phyloP scores from a whole-genome alignment of 2,329 filamentous ascomycete genomes.

The Botrytis hyacinthi region DNA sequence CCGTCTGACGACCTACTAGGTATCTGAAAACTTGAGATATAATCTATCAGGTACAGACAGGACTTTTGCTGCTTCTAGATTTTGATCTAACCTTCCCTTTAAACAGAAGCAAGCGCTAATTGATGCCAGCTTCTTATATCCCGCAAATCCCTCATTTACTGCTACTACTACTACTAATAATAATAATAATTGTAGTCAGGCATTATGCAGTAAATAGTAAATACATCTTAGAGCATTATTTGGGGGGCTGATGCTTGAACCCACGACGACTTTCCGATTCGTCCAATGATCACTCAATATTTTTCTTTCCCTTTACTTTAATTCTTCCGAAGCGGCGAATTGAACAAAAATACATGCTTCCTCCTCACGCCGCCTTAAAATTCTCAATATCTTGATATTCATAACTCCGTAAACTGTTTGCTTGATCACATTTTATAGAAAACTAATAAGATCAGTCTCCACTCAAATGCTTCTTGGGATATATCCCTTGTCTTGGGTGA shows the following conservation, averaged over 20 bases:
- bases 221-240: background rate
- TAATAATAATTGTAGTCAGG: background rate
- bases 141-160: background rate
- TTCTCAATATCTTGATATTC: background rate
- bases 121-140: background rate
- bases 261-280: background rate
- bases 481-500: background rate
- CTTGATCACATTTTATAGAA: constrained; percentile 7
- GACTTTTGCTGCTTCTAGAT: background rate
- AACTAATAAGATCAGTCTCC: background rate
- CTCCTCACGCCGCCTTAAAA: constrained; percentile 15
- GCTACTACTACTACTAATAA: background rate
- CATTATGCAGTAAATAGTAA: background rate
- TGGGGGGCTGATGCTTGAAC: background rate
- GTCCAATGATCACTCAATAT: background rate
- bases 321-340: background rate
- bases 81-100: background rate
- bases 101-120: background rate
- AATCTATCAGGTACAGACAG: background rate
- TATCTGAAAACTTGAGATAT: background rate
- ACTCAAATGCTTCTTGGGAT: background rate
- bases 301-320: background rate
- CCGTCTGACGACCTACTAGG: background rate
- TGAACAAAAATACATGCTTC: background rate
- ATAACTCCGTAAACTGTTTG: background rate